Base-by-base conservation (phyloP, 306 rosid genomes). In the Malus sylvestris region DNA sequence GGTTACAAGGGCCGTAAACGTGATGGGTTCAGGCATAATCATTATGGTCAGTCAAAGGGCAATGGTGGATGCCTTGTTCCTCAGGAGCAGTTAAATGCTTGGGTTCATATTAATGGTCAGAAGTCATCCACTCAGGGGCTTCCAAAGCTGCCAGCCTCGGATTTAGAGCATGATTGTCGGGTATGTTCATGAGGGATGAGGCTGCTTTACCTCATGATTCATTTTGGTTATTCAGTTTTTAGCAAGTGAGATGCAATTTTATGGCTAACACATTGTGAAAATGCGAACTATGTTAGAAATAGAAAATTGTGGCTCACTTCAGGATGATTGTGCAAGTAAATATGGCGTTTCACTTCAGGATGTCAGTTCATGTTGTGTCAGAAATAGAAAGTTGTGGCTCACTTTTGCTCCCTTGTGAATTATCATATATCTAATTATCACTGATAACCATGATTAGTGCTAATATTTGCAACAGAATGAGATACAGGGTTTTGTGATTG, bases 81-180 rank as follows among this genome's bases (percentile, higher is more conserved):
- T 51, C 88, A 88, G 77, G 92, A 88, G 78, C 89, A 90, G 86
- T 79, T 90, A 73, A 86, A 86, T 86, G 96, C 96, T 76, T 90
- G 92, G 96, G 71, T 79, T 55, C 86, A 85, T 83, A 90, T 90
- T 69, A 90, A 80, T 74, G 86, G 85, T 81, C 91, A 86, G 76
- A 88, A 86, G 71, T 65, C 63, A 40, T 60, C 83, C 68, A 32
- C 79, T 14, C 86, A 53, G 27, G 91, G 90, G 22, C 76, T 80
- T 76, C 77, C 84, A 52, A 86, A 79, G 61, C 73, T 78, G 73
- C 73, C 85, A 46, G 70, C 65, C 69, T 83, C 86, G 46, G 88
- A 86, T 71, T 57, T 83, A 33, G 89, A 88, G 70, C 74, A 78
- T 71, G 89, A 88, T 77, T 83, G 87, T 55, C 89, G 91, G 88